Evolutionary conservation across 1,139 yeast species (phyloP), one percentile per base, ranked within the genome.

Genomic region (Protomyces inundatus): DNA sequence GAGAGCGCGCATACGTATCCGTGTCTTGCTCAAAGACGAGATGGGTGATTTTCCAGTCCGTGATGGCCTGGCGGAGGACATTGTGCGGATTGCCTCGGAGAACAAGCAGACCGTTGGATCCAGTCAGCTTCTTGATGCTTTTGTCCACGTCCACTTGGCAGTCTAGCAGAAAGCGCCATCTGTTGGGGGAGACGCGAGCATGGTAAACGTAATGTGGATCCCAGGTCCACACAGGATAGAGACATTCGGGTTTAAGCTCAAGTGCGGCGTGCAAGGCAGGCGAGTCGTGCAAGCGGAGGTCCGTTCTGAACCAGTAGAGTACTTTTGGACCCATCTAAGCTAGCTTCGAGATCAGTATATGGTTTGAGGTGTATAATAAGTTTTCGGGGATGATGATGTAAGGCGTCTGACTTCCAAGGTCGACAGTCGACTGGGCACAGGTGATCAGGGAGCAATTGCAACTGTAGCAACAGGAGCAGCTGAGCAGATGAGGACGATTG

Each of bases 211-310:
- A 60, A 33, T 60, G 64, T 5, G 64, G 64, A 39, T 60, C 64
- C 64, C 64, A 60, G 42, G 64, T 60, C 64, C 64, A 60, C 9
- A 60, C 50, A 6, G 64, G 64, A 46, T 54, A 60, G 35, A 60
- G 59, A 36, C 37, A 32, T 35, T 54, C 59, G 10, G 64, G 64
- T 34, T 46, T 60, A 36, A 60, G 55, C 50, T 45, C 58, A 10
- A 60, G 59, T n/a, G 64, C 64, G 10, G 59, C 59, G 9, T 48
- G 39, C 6, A 60, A 51, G 1, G 64, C 64, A n/a, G 55, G 53
- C 23, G 55, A 53, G 48, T 60, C 64, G 35, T 60, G 64, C 54
- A 60, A 30, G 33, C 64, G 53, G 37, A 60, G 16, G 36, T 60
- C 64, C 5, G 64, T 60, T 12, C 64, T 54, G 14, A 60, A 42